phyloP scores from a whole-genome alignment of 1,139 yeast genomes.

The Nakaseomyces uthaithaninus region DNA sequence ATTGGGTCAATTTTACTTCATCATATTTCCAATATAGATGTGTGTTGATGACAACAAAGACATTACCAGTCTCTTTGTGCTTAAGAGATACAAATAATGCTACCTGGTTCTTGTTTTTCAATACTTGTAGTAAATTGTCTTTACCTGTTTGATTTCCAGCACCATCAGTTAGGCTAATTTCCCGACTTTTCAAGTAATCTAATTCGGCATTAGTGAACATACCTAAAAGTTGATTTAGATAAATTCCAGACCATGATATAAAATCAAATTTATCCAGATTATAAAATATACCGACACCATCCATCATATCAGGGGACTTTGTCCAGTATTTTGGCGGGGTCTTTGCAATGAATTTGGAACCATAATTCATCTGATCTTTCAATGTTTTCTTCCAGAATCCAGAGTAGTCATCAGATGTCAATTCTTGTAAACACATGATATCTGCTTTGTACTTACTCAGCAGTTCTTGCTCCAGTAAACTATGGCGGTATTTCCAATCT shows the following conservation, averaged over 20 bases:
- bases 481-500: conserved; percentile 44
- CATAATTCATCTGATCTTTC: conserved; percentile 32
- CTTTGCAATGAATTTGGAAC: conserved; percentile 42
- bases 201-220: conserved; percentile 35
- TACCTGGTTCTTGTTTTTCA: conserved; percentile 46
- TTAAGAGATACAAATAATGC: conserved; percentile 41
- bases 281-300: conserved; percentile 50
- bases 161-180: conserved; percentile 30
- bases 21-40: conserved; percentile 55
- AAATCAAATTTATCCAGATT: conserved; percentile 41
- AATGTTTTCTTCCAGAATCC: conserved; percentile 37
- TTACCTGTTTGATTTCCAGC: conserved; percentile 23
- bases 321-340: conserved; percentile 47
- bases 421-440: conserved; percentile 54
- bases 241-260: conserved; percentile 37
- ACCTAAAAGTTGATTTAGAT: conserved; percentile 38
- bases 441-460: conserved; percentile 41
- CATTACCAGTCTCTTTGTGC: conserved; percentile 37
- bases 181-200: conserved; percentile 30
- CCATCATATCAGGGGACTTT: conserved; percentile 39
- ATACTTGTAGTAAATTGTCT: conserved; percentile 28
- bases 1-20: conserved; percentile 49
- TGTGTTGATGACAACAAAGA: conserved; percentile 45
- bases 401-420: conserved; percentile 43
- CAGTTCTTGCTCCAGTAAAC: conserved; percentile 36